These are phyloP conservation scores for Xanthoconium stramineum DNA, from an alignment of 768 basidiomycete genomes.

Conservation along the genomic window DNA sequence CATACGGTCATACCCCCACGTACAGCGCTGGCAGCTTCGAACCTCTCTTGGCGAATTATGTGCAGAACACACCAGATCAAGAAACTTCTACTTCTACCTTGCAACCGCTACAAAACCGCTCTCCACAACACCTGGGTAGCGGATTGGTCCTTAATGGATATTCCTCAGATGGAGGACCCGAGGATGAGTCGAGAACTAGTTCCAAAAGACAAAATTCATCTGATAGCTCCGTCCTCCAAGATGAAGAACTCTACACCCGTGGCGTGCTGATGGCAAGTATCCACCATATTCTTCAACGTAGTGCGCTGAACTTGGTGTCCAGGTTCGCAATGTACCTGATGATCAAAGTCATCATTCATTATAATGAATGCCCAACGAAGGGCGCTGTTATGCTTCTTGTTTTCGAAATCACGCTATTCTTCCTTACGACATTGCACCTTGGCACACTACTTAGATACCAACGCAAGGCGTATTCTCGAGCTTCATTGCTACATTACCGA, in stretches of 20 bases:
- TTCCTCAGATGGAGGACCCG: constrained; percentile 26
- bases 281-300: neutral
- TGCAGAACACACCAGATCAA: constrained; percentile 26
- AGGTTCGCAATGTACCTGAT: constrained; percentile 60
- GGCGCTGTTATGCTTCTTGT: constrained; percentile 2
- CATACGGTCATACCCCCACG: constrained; percentile 42
- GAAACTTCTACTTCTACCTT: constrained; percentile 6
- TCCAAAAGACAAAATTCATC: constrained; percentile 20
- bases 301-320: constrained; percentile 12
- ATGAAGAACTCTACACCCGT: constrained; percentile 56
- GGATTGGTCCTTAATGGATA: constrained; percentile 1
- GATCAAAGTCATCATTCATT: constrained; percentile 33
- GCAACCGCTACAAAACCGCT: constrained; percentile 32
- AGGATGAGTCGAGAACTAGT: constrained; percentile 21
- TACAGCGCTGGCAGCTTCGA: constrained; percentile 59
- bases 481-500: constrained; percentile 10
- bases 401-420: neutral
- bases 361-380: constrained; percentile 8
- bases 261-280: constrained; percentile 51
- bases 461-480: constrained; percentile 3
- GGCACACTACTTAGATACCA: constrained; percentile 20
- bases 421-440: constrained; percentile 1
- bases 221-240: constrained; percentile 32
- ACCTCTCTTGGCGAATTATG: constrained; percentile 51
- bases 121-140: constrained; percentile 4